Base-by-base conservation (phyloP, 179 eudicot genomes). In the Amaranthus tricolor region DNA sequence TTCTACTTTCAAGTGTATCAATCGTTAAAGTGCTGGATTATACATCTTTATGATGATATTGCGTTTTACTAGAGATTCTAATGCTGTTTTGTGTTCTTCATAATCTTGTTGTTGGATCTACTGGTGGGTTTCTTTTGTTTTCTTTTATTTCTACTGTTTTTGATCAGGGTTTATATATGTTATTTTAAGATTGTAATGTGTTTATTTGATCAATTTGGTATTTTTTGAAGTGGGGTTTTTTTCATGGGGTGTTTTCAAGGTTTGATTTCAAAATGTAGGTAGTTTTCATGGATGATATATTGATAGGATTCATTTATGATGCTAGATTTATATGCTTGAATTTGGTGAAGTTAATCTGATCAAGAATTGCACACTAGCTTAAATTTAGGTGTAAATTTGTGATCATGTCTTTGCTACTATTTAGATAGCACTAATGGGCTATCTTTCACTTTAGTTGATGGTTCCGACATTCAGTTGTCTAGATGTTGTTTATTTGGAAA, bases 61-160 rank as follows among this genome's bases (percentile, higher is more conserved):
- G 20, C 66, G 75, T 47, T 24, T 53, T 71, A 53, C 50, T 75
- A 71, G 58, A 60, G 72, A 73, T 80, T 88, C 78, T 82, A 76
- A 80, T 82, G 80, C 71, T 76, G 62, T 73, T 52, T 83, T 51
- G 76, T 77, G 53, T 53, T 54, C 71, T 82, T 82, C 83, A 65
- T 54, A 40, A 75, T 58, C 76, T 31, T 31, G 3, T 31, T 31
- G 40, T 84, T 60, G 84, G 90, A 87, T 87, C 93, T 88, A 80
- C 82, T 82, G 68, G 74, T 54, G 77, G 53, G 87, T 52, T 50
- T 68, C 80, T 31, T 20, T 77, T 72, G 9, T 51, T 7, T 49
- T 49, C n/a, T 51, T 58, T 17, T 14, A 7, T 21, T 74, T 14
- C 15, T 9, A 55, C 9, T 65, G n/a, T 51, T 15, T 49, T 51